Evolutionary conservation across 495 filamentous ascomycete genomes (phyloP).

Genomic region (Tuber microsphaerosporum): DNA sequence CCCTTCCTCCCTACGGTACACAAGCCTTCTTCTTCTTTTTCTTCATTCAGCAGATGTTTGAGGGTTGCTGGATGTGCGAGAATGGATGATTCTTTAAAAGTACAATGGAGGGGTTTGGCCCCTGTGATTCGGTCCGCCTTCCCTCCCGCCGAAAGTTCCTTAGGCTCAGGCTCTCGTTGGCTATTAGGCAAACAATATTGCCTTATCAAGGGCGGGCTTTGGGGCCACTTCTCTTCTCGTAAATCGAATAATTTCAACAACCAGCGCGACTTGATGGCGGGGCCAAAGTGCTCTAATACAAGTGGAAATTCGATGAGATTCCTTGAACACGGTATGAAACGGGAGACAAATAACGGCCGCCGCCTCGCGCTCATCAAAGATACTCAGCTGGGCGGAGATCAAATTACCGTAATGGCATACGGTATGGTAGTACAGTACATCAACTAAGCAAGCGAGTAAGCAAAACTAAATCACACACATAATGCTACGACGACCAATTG

Average conservation of each 20-base stretch:
- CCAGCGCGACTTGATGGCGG: too few relatives aligned
- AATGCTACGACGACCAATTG: background rate
- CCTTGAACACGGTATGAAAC: background rate
- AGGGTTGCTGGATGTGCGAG: background rate
- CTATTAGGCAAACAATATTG: too few relatives aligned
- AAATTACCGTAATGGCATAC: background rate
- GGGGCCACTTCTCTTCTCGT: too few relatives aligned
- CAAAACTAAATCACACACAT: constrained; percentile 1
- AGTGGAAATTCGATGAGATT: background rate
- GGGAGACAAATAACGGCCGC: background rate
- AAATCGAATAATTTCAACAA: too few relatives aligned
- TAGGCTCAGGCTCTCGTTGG: too few relatives aligned
- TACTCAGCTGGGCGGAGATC: background rate
- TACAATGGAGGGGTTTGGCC: background rate
- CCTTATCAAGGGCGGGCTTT: too few relatives aligned
- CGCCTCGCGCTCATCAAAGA: background rate
- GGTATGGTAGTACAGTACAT: constrained; percentile 1
- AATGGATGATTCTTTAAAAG: background rate
- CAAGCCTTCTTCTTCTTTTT: background rate
- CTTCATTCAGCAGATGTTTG: background rate
- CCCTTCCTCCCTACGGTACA: background rate
- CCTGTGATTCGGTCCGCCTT: too few relatives aligned
- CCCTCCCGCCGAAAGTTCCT: too few relatives aligned
- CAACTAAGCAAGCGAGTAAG: background rate
- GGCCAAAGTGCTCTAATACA: too few relatives aligned